Conservation (phyloP, 129 eudicot species). For the Flaveria linearis region DNA sequence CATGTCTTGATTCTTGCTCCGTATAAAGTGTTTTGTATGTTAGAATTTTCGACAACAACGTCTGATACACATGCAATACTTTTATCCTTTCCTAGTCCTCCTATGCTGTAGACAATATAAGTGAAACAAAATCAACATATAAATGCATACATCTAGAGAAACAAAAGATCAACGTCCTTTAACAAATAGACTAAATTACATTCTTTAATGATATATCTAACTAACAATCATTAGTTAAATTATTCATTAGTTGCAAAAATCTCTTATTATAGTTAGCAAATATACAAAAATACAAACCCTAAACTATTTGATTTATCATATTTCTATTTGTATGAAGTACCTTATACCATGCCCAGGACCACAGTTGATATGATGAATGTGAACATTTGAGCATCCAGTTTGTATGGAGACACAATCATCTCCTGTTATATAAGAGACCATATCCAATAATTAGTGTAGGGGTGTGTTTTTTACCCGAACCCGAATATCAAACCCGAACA, state of each 20-base stretch:
- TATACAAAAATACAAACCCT: neutral
- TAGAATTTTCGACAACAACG: slow-evolving; percentile 55
- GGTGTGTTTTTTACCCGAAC: no score
- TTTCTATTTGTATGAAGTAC: slow-evolving; percentile 33
- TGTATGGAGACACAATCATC: slow-evolving; percentile 95
- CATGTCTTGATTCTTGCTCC: slow-evolving; percentile 94
- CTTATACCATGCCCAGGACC: slow-evolving; percentile 99
- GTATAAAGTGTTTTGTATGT: slow-evolving; percentile 55
- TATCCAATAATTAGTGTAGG: neutral
- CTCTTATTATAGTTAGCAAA: neutral
- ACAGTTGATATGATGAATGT: slow-evolving; percentile 70
- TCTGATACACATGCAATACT: slow-evolving; percentile 75
- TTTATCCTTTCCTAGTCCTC: slow-evolving; percentile 88
- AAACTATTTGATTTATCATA: neutral
- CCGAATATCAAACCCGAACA: no score
- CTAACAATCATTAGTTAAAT: neutral
- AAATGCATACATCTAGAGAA: neutral
- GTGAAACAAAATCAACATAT: neutral
- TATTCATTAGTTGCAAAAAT: no score
- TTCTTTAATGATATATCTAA: neutral
- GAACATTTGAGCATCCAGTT: slow-evolving; percentile 81
- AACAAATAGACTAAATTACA: neutral
- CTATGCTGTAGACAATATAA: slow-evolving; percentile 47
- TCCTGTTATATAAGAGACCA: slow-evolving; percentile 45
- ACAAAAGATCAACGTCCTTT: no score